phyloP scores from a whole-genome alignment of 2,329 filamentous ascomycete species.

The Thelonectria discophora region DNA sequence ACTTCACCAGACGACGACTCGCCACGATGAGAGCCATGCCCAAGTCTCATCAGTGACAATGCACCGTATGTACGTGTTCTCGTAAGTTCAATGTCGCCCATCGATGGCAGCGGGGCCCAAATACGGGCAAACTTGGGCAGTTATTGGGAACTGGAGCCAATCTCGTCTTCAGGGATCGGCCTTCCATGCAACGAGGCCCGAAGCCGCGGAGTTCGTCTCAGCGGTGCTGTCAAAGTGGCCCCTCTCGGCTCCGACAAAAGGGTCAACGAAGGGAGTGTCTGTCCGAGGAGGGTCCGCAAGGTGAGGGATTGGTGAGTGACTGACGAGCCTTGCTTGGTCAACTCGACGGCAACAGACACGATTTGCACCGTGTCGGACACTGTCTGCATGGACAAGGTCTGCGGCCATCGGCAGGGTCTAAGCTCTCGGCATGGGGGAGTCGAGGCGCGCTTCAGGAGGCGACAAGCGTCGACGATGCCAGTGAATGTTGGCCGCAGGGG shows the following conservation, averaged over 20 bases:
- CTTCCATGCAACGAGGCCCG: slow-evolving; percentile 3
- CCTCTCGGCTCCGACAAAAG: background rate
- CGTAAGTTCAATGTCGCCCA: background rate
- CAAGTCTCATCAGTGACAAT: background rate
- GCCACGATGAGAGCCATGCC: background rate
- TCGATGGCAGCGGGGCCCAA: slow-evolving; percentile 7
- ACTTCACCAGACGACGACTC: background rate
- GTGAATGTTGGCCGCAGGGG: slow-evolving; percentile 3
- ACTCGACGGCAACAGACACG: too few relatives aligned
- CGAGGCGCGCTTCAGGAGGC: slow-evolving; percentile 1
- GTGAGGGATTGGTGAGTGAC: background rate
- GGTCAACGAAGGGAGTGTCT: background rate
- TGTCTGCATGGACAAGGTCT: background rate
- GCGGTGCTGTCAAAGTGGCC: background rate
- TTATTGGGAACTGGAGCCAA: background rate
- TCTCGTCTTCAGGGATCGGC: slow-evolving; percentile 20
- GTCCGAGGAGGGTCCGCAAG: slow-evolving; percentile 7
- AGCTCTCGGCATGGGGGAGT: slow-evolving; percentile 3
- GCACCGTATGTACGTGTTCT: background rate
- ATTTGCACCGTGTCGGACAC: slow-evolving; percentile 1
- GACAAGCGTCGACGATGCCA: background rate
- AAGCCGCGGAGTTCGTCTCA: background rate
- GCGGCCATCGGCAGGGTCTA: background rate
- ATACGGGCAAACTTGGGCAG: slow-evolving; percentile 11
- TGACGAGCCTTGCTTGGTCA: too few relatives aligned